phyloP scores from a whole-genome alignment of 163 green algal species.

The Scenedesmus sp. region DNA sequence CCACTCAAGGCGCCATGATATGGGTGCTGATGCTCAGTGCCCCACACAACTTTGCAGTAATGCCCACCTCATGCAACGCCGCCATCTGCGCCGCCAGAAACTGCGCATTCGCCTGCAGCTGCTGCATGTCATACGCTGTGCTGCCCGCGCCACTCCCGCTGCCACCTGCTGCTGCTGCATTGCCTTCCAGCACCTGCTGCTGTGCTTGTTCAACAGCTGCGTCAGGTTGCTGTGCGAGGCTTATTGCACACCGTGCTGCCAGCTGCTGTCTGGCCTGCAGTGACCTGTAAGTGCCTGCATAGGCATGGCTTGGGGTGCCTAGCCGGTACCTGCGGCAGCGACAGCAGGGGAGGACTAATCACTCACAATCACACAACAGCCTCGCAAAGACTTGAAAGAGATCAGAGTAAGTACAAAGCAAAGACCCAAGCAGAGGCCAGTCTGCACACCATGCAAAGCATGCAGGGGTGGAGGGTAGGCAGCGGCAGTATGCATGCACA shows the following conservation, averaged over 20 bases:
- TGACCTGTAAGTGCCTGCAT: neutral
- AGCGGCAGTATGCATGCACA: conserved; percentile 18
- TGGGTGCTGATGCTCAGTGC: neutral
- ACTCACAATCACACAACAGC: neutral
- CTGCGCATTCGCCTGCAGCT: conserved; percentile 30
- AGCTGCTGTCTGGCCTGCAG: conserved; percentile 25
- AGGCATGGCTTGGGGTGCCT: neutral
- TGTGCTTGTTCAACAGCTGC: conserved; percentile 16
- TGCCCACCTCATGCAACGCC: conserved; percentile 36
- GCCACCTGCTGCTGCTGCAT: neutral
- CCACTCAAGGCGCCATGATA: neutral
- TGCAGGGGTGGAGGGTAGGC: neutral
- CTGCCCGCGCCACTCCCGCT: neutral
- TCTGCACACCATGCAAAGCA: neutral
- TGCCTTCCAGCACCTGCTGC: neutral
- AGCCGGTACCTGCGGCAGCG: conserved; percentile 50
- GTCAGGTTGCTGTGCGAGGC: conserved; percentile 17
- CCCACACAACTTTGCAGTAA: neutral
- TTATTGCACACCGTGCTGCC: neutral
- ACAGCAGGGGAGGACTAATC: too few species aligned
- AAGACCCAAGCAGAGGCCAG: neutral
- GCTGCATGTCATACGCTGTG: neutral
- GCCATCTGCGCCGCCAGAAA: conserved; percentile 48
- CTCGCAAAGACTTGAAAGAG: too few species aligned
- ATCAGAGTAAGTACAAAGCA: neutral